Evolutionary conservation across 202 grass and related monocot genomes (phyloP), one percentile per base, ranked within the genome.

Genomic region (Alloteropsis angusta): DNA sequence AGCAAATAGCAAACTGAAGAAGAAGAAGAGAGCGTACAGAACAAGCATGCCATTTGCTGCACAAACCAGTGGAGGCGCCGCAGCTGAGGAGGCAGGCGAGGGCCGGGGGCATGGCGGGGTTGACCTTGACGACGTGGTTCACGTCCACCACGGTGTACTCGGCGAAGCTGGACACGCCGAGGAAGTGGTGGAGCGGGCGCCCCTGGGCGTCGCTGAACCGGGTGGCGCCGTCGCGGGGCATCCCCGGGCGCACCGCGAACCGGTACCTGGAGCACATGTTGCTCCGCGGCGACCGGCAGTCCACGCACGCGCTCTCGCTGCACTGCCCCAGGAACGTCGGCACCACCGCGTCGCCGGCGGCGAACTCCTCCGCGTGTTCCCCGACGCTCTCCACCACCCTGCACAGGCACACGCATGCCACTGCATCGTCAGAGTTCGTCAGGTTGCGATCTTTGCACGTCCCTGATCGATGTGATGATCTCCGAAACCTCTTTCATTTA

Each of bases 121-220:
- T 56, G 46, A 94, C 59, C 73, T 84, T 90, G 60, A 90, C 85
- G 73, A 87, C 58, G 45, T 88, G 85, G 79, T 56, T 88, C 15
- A 85, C 85, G 84, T 97, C 94, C 9, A 97, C 91, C 8, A 97
- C 89, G n/a, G 91, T 92, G 85, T 90, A 97, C 83, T 94, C 83
- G 74, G 77, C 80, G 80, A 97, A 97, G 87, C 94, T 97, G 70
- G 91, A 93, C 1, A 97, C 88, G 67, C 73, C 80, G 2, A 86
- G 63, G 55, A 92, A 83, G 80, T 92, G 65, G 89, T 94, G 79
- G 45, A 97, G n/a, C 6, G 91, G 77, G 15, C 15, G 50, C 5
- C 94, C 94, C 13, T 53, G 23, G 18, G 13, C 30, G 80, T 88
- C 91, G 16, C 53, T 77, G 82, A 97, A 90, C 2, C 94, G 72